Conservation (phyloP, 768 basidiomycete species). For the Pleurotus djamor region DNA sequence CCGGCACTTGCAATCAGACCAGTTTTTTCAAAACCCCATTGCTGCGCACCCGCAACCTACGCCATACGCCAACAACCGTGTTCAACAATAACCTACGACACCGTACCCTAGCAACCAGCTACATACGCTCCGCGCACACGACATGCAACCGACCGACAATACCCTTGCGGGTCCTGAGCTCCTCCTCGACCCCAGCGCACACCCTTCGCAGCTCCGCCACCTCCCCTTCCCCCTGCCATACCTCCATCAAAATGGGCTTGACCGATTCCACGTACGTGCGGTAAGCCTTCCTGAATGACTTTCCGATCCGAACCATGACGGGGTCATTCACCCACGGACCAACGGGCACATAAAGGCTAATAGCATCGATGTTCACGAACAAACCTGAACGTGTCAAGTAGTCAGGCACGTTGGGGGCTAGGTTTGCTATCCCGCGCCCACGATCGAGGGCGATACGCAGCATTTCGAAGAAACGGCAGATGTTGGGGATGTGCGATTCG, state of each 20-base stretch:
- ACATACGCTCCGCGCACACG: slow-evolving; percentile 35
- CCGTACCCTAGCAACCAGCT: not conserved
- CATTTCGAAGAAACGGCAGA: slow-evolving; percentile 32
- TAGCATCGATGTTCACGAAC: slow-evolving; percentile 39
- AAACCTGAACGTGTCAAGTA: slow-evolving; percentile 30
- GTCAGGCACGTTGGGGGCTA: slow-evolving; percentile 32
- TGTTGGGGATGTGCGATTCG: slow-evolving; percentile 35
- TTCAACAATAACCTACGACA: too few relatives aligned
- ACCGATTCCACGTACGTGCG: slow-evolving; percentile 45
- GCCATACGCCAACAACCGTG: too few relatives aligned
- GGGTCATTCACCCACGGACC: slow-evolving; percentile 49
- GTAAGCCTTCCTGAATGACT: slow-evolving; percentile 33
- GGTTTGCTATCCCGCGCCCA: slow-evolving; percentile 32
- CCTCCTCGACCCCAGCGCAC: slow-evolving; percentile 42
- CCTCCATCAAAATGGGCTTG: slow-evolving; percentile 42
- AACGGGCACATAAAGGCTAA: slow-evolving; percentile 44
- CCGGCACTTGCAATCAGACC: not conserved
- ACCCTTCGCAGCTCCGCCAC: slow-evolving; percentile 20
- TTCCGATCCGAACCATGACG: slow-evolving; percentile 35
- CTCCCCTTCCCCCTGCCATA: slow-evolving; percentile 30
- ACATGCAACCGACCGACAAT: slow-evolving; percentile 47
- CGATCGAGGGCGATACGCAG: slow-evolving; percentile 30
- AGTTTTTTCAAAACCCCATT: not conserved
- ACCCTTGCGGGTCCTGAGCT: slow-evolving; percentile 44
- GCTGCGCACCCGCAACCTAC: not conserved